Evolutionary conservation across 2,329 filamentous ascomycete genomes (phyloP).

Genomic region (Aspergillus sp.): DNA sequence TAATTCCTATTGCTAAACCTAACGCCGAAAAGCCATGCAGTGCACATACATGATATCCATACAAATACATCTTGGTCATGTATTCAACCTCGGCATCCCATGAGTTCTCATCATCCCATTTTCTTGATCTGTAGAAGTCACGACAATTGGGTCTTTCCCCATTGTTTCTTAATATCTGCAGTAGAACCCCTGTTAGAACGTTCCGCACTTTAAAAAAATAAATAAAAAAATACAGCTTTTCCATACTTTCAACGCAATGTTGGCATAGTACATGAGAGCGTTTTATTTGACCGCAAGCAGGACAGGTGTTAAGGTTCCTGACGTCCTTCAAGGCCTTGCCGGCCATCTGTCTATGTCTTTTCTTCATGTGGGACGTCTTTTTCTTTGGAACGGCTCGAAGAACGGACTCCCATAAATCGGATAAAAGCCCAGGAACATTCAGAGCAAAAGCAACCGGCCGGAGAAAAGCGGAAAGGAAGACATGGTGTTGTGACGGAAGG

Average conservation of each 20-base stretch:
- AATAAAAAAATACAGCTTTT: not conserved
- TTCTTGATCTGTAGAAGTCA: constrained; percentile 16
- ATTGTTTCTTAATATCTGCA: constrained; percentile 48
- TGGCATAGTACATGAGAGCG: constrained; percentile 86
- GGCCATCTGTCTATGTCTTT: constrained; percentile 87
- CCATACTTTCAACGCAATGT: constrained; percentile 78
- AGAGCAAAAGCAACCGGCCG: constrained; percentile 60
- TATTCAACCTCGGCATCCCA: not conserved
- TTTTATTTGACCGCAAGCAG: constrained; percentile 84
- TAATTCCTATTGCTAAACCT: constrained; percentile 26
- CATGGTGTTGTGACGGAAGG: constrained; percentile 36
- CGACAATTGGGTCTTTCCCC: constrained; percentile 38
- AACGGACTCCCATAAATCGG: constrained; percentile 88
- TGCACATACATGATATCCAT: constrained; percentile 27
- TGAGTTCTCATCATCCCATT: constrained; percentile 6
- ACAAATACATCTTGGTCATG: constrained; percentile 21
- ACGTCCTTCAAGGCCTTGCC: constrained; percentile 94
- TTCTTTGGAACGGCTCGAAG: constrained; percentile 95
- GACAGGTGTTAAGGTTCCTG: constrained; percentile 81
- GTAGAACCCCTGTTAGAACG: constrained; percentile 8
- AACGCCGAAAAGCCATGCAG: constrained; percentile 41
- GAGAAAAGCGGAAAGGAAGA: constrained; percentile 56
- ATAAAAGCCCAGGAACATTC: constrained; percentile 67
- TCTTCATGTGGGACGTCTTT: constrained; percentile 97
- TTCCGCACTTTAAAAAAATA: not conserved